Evolutionary conservation across 148 eudicot species (phyloP), one percentile per base, ranked within the genome.

Genomic region (Drosera capensis): DNA sequence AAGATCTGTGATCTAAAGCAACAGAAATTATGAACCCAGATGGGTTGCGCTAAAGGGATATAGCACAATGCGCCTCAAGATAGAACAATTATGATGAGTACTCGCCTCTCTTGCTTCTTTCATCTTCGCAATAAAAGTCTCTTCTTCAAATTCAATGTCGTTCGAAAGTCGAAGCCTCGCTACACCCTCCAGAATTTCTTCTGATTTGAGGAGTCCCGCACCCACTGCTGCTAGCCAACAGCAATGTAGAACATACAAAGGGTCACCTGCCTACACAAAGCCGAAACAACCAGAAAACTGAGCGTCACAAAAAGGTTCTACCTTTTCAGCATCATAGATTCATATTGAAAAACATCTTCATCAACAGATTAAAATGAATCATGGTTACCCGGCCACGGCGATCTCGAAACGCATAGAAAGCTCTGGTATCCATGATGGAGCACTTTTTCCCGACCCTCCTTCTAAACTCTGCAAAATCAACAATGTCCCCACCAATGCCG

Each of bases 151-250:
- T 46, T 88, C 97, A 0, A 77, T 80, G 60, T 88, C 94, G 46
- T 78, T 53, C 0, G 94, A 80, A 43, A 88, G 52, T 24, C 92
- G 56, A 58, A 83, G 84, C 55, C 97, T 74, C 2, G 84, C 81
- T 1, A 88, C 94, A 17, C 96, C 96, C 54, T 88, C 96, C 49
- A 88, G 49, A 30, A 88, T 88, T 60, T 88, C 96, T 71, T 88
- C 96, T 15, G 96, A 80, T 65, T 83, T 88, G 20, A 88, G 92
- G 59, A 88, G 68, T 29, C 94, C 96, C 14, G 92, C 96, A 36
- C 96, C 96, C 44, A 88, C 67, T 37, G 96, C 96, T 17, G 96
- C 96, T 59, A 88, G 49, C 96, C 96, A 88, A 48, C 96, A 88
- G 69, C 94, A 83, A 19, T 74, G 23, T 31, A 88, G 59, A 30